Conservation (phyloP, 768 basidiomycete genomes). For the Auriscalpium microsporum region DNA sequence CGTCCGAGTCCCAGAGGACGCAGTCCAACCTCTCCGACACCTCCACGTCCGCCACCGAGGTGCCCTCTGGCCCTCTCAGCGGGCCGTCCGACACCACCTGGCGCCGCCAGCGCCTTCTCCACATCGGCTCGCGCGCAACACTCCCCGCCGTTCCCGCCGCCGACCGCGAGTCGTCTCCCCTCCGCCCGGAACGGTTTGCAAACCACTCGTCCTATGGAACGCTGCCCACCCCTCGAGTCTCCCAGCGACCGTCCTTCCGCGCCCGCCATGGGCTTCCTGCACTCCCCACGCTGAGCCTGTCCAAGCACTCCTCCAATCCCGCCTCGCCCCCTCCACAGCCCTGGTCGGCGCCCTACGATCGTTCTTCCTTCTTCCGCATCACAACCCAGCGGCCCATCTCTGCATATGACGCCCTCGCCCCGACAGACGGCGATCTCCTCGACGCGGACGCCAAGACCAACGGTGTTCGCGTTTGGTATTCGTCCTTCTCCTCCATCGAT, state of each 20-base stretch:
- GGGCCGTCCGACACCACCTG: constrained; percentile 50
- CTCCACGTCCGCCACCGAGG: neutral
- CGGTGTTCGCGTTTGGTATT: constrained; percentile 89
- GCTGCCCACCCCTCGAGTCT: constrained; percentile 19
- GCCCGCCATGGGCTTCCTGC: constrained; percentile 30
- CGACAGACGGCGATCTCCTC: constrained; percentile 26
- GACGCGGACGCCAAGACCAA: constrained; percentile 64
- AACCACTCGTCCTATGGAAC: constrained; percentile 48
- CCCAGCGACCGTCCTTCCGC: constrained; percentile 18
- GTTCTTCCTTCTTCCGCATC: constrained; percentile 32
- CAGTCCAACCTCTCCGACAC: neutral
- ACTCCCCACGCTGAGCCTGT: constrained; percentile 27
- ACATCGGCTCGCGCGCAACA: constrained; percentile 32
- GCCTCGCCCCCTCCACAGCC: constrained; percentile 26
- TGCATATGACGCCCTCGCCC: constrained; percentile 53
- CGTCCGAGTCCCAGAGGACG: no score
- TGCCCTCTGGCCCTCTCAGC: constrained; percentile 29
- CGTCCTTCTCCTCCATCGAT: constrained; percentile 84
- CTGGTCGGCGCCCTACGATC: constrained; percentile 18
- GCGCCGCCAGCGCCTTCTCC: constrained; percentile 53
- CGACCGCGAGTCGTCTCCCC: constrained; percentile 20
- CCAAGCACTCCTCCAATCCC: constrained; percentile 20
- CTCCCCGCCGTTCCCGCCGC: constrained; percentile 1
- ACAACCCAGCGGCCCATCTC: constrained; percentile 56
- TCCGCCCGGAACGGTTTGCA: constrained; percentile 22